Evolutionary conservation across 2,329 filamentous ascomycete species (phyloP).

Genomic region (Coniochaeta sp.): DNA sequence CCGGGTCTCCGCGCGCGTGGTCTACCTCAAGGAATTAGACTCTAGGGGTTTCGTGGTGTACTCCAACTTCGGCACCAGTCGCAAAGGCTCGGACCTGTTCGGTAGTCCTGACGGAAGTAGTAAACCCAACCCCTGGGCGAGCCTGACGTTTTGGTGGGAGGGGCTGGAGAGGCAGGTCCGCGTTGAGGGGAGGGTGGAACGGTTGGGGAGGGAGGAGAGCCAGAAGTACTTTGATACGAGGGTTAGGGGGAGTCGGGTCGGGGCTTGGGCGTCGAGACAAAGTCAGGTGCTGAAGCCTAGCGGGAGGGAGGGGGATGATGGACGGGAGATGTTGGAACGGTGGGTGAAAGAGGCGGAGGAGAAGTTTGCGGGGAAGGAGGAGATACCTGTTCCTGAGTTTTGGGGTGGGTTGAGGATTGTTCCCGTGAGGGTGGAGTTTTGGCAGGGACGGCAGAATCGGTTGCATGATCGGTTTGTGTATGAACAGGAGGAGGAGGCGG

Average conservation of each 20-base stretch:
- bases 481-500: constrained; percentile 35
- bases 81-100: constrained; percentile 60
- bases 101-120: constrained; percentile 12
- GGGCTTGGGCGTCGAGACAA: constrained; percentile 91
- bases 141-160: constrained; percentile 87
- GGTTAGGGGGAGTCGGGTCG: constrained; percentile 75
- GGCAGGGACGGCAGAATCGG: constrained; percentile 84
- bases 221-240: constrained; percentile 60
- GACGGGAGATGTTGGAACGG: constrained; percentile 65
- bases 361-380: constrained; percentile 65
- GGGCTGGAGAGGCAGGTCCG: constrained; percentile 81
- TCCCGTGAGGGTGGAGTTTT: constrained; percentile 88
- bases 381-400: constrained; percentile 86
- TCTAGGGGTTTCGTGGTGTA: constrained; percentile 80
- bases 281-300: constrained; percentile 60
- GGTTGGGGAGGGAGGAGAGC: constrained; percentile 64
- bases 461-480: constrained; percentile 94
- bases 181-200: constrained; percentile 70
- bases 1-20: constrained; percentile 74
- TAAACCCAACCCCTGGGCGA: constrained; percentile 62
- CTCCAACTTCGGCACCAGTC: constrained; percentile 79
- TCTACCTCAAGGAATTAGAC: constrained; percentile 96
- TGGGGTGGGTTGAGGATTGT: constrained; percentile 89
- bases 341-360: constrained; percentile 72
- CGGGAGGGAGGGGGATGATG: constrained; percentile 47